Percentiles rank a stretch among this genome's conserved stretches.
These are phyloP conservation scores for Verticillium zaregamsianum DNA, from an alignment of 2,329 filamentous ascomycete genomes.

Conservation along the genomic window DNA sequence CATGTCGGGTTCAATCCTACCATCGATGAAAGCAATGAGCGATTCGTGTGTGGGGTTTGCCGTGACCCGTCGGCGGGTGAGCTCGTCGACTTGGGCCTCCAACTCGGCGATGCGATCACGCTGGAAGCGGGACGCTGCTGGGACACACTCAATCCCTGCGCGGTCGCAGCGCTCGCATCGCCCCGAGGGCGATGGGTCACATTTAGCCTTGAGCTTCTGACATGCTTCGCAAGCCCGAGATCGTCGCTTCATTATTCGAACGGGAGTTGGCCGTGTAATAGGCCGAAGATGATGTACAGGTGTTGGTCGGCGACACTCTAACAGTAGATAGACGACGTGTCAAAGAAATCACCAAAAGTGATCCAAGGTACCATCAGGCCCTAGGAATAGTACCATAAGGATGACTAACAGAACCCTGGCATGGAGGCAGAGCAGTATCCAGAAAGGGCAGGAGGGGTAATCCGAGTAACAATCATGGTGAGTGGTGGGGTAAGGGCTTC, in stretches of 20 bases:
- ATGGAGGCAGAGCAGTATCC: no score
- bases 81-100: conserved; percentile 9
- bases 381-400: no score
- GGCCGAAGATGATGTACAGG: no score
- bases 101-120: conserved; percentile 14
- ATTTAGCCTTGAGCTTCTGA: conserved; percentile 12
- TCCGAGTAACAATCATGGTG: no score
- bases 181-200: conserved; percentile 1
- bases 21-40: not conserved
- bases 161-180: conserved; percentile 8
- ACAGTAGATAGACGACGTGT: no score
- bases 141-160: conserved; percentile 5
- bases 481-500: no score
- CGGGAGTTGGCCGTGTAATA: no score
- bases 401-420: no score
- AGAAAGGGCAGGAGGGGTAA: no score
- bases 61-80: not conserved
- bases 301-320: no score
- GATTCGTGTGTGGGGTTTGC: not conserved
- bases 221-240: conserved; percentile 11
- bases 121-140: conserved; percentile 10
- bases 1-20: not conserved
- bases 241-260: not conserved
- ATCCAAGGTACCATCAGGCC: no score
- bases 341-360: no score